Evolutionary conservation across 2,329 filamentous ascomycete species (phyloP), one percentile per base, ranked within the genome.

Genomic region (Ascomycota sp.): DNA sequence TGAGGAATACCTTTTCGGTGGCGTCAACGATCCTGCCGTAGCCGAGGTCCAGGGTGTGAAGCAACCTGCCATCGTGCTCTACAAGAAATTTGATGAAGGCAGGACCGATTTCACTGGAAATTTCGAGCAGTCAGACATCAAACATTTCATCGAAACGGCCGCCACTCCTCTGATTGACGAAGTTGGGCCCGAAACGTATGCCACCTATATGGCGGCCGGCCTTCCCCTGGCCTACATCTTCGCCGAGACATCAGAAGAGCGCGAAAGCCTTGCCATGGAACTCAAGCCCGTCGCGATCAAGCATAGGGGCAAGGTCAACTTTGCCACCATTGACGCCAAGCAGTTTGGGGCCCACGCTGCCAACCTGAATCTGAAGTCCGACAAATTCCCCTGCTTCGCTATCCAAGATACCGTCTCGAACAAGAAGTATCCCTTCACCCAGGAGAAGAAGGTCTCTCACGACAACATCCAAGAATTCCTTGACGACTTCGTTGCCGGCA

Each of bases 201-300:
- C 79, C 36, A 72, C 68, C 48, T 98, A 98, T 69, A 98, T 95
- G 78, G 72, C 75, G 32, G 70, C 86, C 43, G 83, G 81, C 41
- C 67, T 95, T 42, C 89, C 89, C 36, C 75, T 98, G 38, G 89
- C 83, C 40, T 98, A 95, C 63, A 92, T 98, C 60, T 95, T 98
- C 58, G 75, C 86, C 39, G 85, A 94, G 63, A 85, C 79, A 27
- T 52, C 69, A 20, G 86, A 95, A 61, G 83, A 93, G 69, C 85
- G 89, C 45, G 69, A 76, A 48, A 61, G 72, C 47, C 72, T 93
- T 41, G 63, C 75, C 42, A 69, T 76, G 40, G 62, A 70, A 38
- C 65, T 98, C 47, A 92, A 83, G 67, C 66, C 80, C 40, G 56
- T 98, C 41, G 89, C 89, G 36, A 69, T 91, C 63, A 78, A 86